Evolutionary conservation across 768 basidiomycete species (phyloP).

Genomic region (Symmetrospora coprosmae): DNA sequence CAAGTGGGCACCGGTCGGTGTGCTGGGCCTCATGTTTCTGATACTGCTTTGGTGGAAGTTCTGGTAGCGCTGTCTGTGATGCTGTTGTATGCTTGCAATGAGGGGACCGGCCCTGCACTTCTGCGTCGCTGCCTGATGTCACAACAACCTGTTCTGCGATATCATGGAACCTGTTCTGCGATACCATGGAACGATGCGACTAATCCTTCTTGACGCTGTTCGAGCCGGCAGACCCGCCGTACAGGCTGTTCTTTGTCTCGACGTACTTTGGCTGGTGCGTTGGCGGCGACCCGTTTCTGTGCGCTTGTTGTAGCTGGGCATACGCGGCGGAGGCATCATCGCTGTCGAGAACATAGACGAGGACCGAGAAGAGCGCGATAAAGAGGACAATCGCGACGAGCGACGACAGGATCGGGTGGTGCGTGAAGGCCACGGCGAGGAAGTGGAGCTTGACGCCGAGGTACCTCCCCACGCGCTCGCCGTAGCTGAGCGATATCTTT

Average conservation of each 20-base stretch:
- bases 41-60: constrained; percentile 52
- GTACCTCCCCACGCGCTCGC: background rate
- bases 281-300: background rate
- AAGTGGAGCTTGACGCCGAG: constrained; percentile 2
- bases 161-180: background rate
- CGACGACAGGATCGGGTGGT: background rate
- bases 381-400: background rate
- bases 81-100: background rate
- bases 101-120: no score
- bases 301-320: background rate
- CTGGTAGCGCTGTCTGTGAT: constrained; percentile 30
- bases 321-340: background rate
- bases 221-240: background rate
- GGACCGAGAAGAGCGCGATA: background rate
- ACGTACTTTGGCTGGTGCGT: constrained; percentile 8
- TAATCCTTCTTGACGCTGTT: constrained; percentile 13
- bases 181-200: background rate
- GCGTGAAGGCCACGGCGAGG: background rate
- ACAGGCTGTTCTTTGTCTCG: constrained; percentile 1
- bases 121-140: no score
- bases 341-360: constrained; percentile 4
- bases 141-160: no score
- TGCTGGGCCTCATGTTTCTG: constrained; percentile 48
- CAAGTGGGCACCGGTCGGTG: constrained; percentile 86
- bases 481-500: background rate